Percentiles rank a stretch among this genome's conserved stretches.
These are phyloP conservation scores for Dianthus caryophyllus DNA, from an alignment of 148 eudicot genomes.

Conservation along the genomic window DNA sequence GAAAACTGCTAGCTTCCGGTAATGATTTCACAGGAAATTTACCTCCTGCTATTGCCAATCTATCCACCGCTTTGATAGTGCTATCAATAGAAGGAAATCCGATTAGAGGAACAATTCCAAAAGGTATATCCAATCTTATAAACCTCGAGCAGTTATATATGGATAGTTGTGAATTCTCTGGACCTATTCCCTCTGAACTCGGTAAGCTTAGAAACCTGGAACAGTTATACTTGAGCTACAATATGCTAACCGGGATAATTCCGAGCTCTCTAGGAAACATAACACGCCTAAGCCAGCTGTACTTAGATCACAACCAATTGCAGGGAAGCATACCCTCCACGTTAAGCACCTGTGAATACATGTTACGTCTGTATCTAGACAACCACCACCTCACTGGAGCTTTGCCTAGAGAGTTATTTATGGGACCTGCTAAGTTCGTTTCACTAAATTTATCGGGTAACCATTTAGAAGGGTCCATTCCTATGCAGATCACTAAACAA, in stretches of 20 bases:
- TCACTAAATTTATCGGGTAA: not conserved
- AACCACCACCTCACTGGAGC: slow-evolving; percentile 7
- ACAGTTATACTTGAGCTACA: not conserved
- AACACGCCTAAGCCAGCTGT: not conserved
- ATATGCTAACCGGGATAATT: slow-evolving; percentile 14
- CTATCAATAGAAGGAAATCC: not conserved
- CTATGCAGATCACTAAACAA: slow-evolving; percentile 13
- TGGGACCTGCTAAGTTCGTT: not conserved
- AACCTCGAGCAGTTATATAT: not conserved
- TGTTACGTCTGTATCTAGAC: not conserved
- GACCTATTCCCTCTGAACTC: slow-evolving; percentile 13
- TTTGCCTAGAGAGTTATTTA: not conserved
- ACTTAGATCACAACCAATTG: not conserved
- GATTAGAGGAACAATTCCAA: slow-evolving; percentile 11
- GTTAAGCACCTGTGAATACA: not conserved
- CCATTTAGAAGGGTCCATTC: slow-evolving; percentile 20
- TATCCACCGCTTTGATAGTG: not conserved
- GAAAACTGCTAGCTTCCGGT: not conserved
- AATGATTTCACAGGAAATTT: slow-evolving; percentile 19
- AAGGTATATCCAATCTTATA: slow-evolving; percentile 6
- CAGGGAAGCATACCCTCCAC: slow-evolving; percentile 11
- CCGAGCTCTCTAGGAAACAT: slow-evolving; percentile 4
- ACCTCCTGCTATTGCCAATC: slow-evolving; percentile 13
- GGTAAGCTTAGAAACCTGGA: slow-evolving; percentile 12
- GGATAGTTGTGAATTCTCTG: not conserved